Conservation (phyloP, 768 basidiomycete species). For the Stropharia rugosoannulata region DNA sequence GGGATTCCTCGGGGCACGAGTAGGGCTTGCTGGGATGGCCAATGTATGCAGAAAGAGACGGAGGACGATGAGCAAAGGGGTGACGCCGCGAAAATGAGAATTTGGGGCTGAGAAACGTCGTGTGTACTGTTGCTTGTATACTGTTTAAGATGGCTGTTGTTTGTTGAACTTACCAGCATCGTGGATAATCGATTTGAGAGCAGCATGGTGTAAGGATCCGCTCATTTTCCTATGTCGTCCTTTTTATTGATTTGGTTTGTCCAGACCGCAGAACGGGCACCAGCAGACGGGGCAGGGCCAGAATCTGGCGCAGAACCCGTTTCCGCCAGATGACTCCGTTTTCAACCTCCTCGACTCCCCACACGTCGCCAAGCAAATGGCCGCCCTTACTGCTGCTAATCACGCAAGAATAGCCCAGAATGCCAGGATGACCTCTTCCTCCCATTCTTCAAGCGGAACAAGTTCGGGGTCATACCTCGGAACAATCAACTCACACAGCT, state of each 20-base stretch:
- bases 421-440: slow-evolving; percentile 34
- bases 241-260: slow-evolving; percentile 6
- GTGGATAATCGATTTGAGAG: slow-evolving; percentile 4
- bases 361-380: slow-evolving; percentile 78
- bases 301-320: slow-evolving; percentile 27
- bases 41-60: background rate
- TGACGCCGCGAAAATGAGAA: background rate
- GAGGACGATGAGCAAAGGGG: background rate
- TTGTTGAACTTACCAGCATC: slow-evolving; percentile 9
- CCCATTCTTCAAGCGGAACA: slow-evolving; percentile 49
- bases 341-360: slow-evolving; percentile 60
- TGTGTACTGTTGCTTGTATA: slow-evolving; percentile 9
- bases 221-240: slow-evolving; percentile 5
- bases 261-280: slow-evolving; percentile 14
- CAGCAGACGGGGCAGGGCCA: slow-evolving; percentile 25
- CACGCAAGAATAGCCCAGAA: slow-evolving; percentile 60
- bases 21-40: background rate
- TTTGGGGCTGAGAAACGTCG: slow-evolving; percentile 5
- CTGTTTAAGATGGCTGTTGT: slow-evolving; percentile 7
- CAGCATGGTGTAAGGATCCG: slow-evolving; percentile 32
- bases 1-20: slow-evolving; percentile 1
- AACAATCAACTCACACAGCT: slow-evolving; percentile 49
- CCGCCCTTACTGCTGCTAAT: slow-evolving; percentile 65
- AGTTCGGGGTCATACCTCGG: slow-evolving; percentile 70
- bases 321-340: slow-evolving; percentile 35